Evolutionary conservation across 2,329 filamentous ascomycete species (phyloP), one percentile per base, ranked within the genome.

Genomic region (Pseudocercospora cruenta): DNA sequence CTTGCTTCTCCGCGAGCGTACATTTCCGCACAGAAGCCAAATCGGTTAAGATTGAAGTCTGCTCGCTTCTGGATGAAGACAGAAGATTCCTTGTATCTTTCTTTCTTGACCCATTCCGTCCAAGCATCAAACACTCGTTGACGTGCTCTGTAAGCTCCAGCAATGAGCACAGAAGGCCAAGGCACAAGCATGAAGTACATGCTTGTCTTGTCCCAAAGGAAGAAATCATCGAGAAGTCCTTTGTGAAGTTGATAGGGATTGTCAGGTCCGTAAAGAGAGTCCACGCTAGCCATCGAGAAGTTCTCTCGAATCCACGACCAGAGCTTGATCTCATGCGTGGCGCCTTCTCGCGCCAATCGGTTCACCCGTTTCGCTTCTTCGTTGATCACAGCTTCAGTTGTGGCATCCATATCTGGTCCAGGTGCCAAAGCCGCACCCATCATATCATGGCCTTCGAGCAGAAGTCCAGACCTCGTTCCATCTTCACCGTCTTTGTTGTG

Each of bases 211-310:
- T 83, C 82, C 66, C 80, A 79, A n/a, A 78, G 74, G 80, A 80
- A 79, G n/a, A 83, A 76, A n/a, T 76, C 75, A 7, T 81, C 72
- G 1, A 80, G 61, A 3, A 83, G 67, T 8, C 67, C 67, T 3
- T 75, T 71, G 9, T 82, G 70, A 0, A 72, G 58, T 4, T 43
- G 22, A 33, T 83, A 76, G 0, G 82, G 82, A 63, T 84, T 82
- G 1, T 79, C 65, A 0, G 80, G 76, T 1, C 83, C 83, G 54
- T 80, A 83, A 22, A 85, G 72, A 2, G 80, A 77, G 26, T 76
- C 67, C 8, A 76, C 75, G 0, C 80, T 81, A 5, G 81, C 80
- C 3, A 78, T 60, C 1, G 78, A 80, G 64, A 83, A 78, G 2
- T 77, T 65, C 8, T 78, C 65, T 10, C 80, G 74, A 10, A 79